phyloP scores from a whole-genome alignment of 768 basidiomycete genomes.

The Hypholoma sublateritium region DNA sequence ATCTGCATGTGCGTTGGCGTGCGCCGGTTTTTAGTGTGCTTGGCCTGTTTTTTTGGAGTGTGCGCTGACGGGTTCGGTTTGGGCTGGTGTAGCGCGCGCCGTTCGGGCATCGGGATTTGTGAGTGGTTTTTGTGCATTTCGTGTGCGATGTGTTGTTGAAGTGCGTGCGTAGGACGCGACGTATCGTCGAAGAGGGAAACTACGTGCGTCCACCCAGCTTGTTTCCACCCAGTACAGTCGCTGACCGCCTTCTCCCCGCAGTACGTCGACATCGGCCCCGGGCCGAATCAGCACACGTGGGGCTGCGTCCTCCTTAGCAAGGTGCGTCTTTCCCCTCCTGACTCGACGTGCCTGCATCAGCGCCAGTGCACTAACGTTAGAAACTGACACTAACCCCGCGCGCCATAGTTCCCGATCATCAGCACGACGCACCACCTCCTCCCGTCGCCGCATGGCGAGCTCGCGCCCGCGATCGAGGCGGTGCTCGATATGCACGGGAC shows the following conservation, averaged over 20 bases:
- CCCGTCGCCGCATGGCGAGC: conserved; percentile 83
- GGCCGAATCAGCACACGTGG: conserved; percentile 89
- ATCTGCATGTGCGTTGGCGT: conserved; percentile 63
- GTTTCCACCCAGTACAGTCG: background rate
- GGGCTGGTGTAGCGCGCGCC: conserved; percentile 38
- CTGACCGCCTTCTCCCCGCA: no score
- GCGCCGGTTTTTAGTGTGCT: no score
- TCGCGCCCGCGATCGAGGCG: conserved; percentile 89
- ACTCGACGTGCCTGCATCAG: no score
- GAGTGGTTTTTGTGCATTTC: conserved; percentile 12
- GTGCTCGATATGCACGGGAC: conserved; percentile 78
- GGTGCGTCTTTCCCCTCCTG: conserved; percentile 34
- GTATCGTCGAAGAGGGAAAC: conserved; percentile 74
- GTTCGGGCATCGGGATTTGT: conserved; percentile 88
- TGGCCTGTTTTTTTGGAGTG: background rate
- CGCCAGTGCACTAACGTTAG: background rate
- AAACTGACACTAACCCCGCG: background rate
- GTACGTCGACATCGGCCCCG: conserved; percentile 89
- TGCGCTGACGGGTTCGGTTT: no score
- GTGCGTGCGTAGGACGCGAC: conserved; percentile 57
- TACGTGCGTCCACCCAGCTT: conserved; percentile 54
- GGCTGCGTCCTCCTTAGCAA: conserved; percentile 82
- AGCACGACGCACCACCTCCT: conserved; percentile 83
- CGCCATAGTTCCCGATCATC: conserved; percentile 77
- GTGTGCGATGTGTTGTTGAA: conserved; percentile 1